These are phyloP conservation scores for Paramyrothecium sp. DNA, from an alignment of 2,329 filamentous ascomycete genomes.

Conservation along the genomic window DNA sequence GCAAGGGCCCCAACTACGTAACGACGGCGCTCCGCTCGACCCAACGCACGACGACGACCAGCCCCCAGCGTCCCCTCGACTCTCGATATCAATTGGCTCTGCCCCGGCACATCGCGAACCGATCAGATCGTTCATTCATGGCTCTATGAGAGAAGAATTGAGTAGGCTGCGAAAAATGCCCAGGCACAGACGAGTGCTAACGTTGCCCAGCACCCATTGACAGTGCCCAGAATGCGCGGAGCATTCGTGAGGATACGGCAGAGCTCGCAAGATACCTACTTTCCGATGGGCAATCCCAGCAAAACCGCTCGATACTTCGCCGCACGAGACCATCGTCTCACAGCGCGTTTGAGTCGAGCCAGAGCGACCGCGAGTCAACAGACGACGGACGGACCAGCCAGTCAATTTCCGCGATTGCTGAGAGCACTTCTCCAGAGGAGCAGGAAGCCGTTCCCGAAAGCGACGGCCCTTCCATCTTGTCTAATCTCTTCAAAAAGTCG, in stretches of 20 bases:
- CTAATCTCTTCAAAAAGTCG: conserved; percentile 42
- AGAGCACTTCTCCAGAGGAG: conserved; percentile 23
- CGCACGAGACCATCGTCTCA: conserved; percentile 26
- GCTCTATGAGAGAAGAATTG: conserved; percentile 58
- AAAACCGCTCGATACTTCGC: conserved; percentile 45
- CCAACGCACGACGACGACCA: conserved; percentile 13
- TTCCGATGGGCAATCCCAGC: conserved; percentile 54
- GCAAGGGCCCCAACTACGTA: conserved; percentile 18
- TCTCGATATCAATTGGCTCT: conserved; percentile 39
- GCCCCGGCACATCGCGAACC: conserved; percentile 55
- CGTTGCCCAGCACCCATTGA: conserved; percentile 52
- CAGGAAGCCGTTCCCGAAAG: conserved; percentile 2
- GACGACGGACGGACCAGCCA: conserved; percentile 29
- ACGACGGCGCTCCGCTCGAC: conserved; percentile 23
- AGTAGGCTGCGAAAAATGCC: conserved; percentile 38
- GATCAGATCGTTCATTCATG: conserved; percentile 70
- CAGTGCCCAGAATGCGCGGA: conserved; percentile 71
- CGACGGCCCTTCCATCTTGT: conserved; percentile 39
- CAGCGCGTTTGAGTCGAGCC: conserved; percentile 21
- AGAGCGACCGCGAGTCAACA: conserved; percentile 14
- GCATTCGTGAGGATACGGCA: conserved; percentile 82
- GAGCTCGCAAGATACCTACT: conserved; percentile 83
- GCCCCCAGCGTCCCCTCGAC: conserved; percentile 15
- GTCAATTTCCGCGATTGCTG: conserved; percentile 61
- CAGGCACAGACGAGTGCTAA: not conserved